Evolutionary conservation across 768 basidiomycete species (phyloP).

Genomic region (Candolleomyces aberdarensis): DNA sequence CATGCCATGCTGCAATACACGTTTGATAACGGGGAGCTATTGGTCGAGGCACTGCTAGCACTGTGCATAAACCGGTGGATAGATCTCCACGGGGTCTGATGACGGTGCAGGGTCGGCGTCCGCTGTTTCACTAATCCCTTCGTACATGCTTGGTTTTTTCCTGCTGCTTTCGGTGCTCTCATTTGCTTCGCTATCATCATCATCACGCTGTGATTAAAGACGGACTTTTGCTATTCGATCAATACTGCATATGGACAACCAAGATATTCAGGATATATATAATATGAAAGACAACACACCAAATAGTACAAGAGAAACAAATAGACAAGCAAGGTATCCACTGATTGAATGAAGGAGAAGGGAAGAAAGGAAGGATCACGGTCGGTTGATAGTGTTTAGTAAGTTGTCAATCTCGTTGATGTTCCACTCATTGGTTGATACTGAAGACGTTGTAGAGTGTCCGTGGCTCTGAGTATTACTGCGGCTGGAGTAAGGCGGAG

Average conservation of each 20-base stretch:
- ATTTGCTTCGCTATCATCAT: slow-evolving; percentile 4
- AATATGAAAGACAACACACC: neutral
- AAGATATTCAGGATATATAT: slow-evolving; percentile 7
- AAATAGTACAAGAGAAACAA: slow-evolving; percentile 17
- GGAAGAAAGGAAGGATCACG: slow-evolving; percentile 18
- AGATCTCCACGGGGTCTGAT: slow-evolving; percentile 52
- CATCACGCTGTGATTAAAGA: neutral
- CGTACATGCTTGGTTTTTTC: slow-evolving; percentile 8
- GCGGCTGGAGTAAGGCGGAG: slow-evolving; percentile 31
- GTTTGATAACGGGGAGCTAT: slow-evolving; percentile 56
- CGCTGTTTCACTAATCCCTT: slow-evolving; percentile 6
- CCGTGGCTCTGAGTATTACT: slow-evolving; percentile 25
- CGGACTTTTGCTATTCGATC: slow-evolving; percentile 3
- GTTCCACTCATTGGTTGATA: slow-evolving; percentile 68
- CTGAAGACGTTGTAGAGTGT: slow-evolving; percentile 62
- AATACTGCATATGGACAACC: slow-evolving; percentile 8
- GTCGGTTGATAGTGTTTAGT: slow-evolving; percentile 45
- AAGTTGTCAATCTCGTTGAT: slow-evolving; percentile 79
- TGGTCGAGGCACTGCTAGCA: slow-evolving; percentile 62
- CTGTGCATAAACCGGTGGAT: slow-evolving; percentile 75
- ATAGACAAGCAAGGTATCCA: slow-evolving; percentile 12
- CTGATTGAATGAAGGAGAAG: slow-evolving; percentile 18
- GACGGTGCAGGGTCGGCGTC: slow-evolving; percentile 7
- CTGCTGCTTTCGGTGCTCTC: slow-evolving; percentile 7
- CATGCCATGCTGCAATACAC: slow-evolving; percentile 63